These are phyloP conservation scores for Cordyceps cicadae DNA, from an alignment of 2,329 filamentous ascomycete genomes.

Conservation along the genomic window DNA sequence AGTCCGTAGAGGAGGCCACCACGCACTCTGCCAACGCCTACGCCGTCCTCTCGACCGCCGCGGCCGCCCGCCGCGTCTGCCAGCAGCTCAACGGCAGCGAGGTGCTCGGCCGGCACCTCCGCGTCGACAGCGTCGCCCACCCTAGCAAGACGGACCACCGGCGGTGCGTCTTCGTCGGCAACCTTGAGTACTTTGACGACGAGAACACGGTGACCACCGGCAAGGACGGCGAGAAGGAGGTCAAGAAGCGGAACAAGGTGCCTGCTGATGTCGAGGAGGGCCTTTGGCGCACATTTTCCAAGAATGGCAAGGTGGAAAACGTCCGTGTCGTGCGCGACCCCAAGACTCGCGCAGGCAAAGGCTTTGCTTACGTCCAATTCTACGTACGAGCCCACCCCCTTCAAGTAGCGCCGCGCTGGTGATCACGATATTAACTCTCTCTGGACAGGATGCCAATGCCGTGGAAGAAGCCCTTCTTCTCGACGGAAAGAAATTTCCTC, in stretches of 20 bases:
- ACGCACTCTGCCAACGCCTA: constrained; percentile 94
- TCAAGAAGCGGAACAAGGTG: constrained; percentile 65
- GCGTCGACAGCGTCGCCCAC: constrained; percentile 85
- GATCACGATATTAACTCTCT: constrained; percentile 10
- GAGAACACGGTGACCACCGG: constrained; percentile 63
- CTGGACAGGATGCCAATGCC: constrained; percentile 62
- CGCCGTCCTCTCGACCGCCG: constrained; percentile 70
- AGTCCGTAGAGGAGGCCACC: constrained; percentile 82
- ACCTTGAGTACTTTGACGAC: constrained; percentile 91
- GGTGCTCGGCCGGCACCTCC: constrained; percentile 77
- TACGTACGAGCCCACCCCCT: constrained; percentile 41
- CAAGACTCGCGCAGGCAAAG: constrained; percentile 88
- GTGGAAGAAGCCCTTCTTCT: constrained; percentile 87
- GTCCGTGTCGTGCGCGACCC: constrained; percentile 87
- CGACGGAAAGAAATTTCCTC: constrained; percentile 86
- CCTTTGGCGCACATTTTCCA: constrained; percentile 71
- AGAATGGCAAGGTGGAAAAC: constrained; percentile 75
- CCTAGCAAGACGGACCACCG: constrained; percentile 74
- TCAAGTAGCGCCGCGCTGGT: too few species aligned
- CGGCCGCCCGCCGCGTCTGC: constrained; percentile 68
- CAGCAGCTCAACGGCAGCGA: constrained; percentile 73
- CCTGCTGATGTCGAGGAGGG: constrained; percentile 89
- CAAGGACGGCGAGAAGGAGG: constrained; percentile 56
- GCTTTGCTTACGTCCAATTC: constrained; percentile 97
- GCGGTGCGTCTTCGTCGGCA: constrained; percentile 92